Evolutionary conservation across 1,284 basidiomycete species (phyloP).

Genomic region (Boletellus deceptivus): DNA sequence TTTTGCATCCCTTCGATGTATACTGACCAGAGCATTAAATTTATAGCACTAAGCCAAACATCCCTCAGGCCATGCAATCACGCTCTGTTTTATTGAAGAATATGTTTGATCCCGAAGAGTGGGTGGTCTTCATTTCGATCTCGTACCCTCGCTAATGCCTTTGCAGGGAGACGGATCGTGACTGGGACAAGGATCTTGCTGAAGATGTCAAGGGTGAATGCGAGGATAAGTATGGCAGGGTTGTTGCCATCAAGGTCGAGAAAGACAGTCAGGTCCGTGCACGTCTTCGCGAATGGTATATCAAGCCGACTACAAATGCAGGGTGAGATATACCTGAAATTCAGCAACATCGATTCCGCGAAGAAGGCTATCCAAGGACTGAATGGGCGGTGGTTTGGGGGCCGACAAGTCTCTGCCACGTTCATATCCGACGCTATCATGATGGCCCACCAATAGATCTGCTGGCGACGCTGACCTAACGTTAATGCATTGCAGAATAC

Average conservation of each 20-base stretch:
- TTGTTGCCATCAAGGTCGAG: constrained; percentile 89
- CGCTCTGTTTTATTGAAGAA: constrained; percentile 86
- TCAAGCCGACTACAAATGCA: constrained; percentile 34
- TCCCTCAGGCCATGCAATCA: constrained; percentile 79
- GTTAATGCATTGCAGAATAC: constrained; percentile 29
- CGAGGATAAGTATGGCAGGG: constrained; percentile 85
- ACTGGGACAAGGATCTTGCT: constrained; percentile 95
- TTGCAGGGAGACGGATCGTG: constrained; percentile 85
- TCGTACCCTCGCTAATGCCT: constrained; percentile 5
- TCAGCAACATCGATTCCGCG: constrained; percentile 75
- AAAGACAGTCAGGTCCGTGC: constrained; percentile 82
- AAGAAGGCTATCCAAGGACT: constrained; percentile 85
- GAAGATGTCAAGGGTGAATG: constrained; percentile 97
- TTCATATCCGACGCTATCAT: constrained; percentile 92
- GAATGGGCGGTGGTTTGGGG: constrained; percentile 95
- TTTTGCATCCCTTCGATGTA: constrained; percentile 1
- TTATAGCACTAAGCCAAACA: constrained; percentile 61
- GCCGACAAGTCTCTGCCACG: constrained; percentile 78
- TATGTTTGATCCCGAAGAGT: constrained; percentile 98
- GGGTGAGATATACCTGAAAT: constrained; percentile 98
- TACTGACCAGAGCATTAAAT: constrained; percentile 13
- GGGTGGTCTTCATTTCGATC: constrained; percentile 29
- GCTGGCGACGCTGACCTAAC: constrained; percentile 24
- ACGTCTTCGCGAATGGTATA: neutral
- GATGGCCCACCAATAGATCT: constrained; percentile 77